Percentiles rank a stretch among this genome's conserved stretches.
Evolutionary conservation across 2,329 filamentous ascomycete species (phyloP).

Genomic region (Aspergillus texensis): DNA sequence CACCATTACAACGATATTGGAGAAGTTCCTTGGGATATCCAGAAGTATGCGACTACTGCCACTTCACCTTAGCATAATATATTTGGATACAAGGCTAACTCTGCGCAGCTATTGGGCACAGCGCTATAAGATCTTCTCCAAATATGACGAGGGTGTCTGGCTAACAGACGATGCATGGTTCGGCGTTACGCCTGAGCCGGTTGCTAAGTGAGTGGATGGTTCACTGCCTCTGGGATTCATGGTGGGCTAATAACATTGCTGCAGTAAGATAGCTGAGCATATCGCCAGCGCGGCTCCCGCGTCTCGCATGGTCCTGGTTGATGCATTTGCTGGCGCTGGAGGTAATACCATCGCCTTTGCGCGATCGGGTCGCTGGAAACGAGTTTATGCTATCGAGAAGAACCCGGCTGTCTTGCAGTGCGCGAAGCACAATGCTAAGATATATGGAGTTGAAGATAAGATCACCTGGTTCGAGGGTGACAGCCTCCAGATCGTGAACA

Average conservation of each 20-base stretch:
- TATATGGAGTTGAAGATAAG: slow-evolving; percentile 77
- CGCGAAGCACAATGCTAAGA: slow-evolving; percentile 84
- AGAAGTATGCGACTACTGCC: slow-evolving; percentile 66
- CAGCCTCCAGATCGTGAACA: slow-evolving; percentile 72
- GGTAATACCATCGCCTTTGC: slow-evolving; percentile 97
- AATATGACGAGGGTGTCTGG: slow-evolving; percentile 83
- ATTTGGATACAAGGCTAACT: not conserved
- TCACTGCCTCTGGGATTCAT: not conserved
- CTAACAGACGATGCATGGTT: slow-evolving; percentile 97
- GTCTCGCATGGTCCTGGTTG: slow-evolving; percentile 70
- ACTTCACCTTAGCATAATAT: slow-evolving; percentile 11
- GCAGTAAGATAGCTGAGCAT: slow-evolving; percentile 74
- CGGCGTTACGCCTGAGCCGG: slow-evolving; percentile 89
- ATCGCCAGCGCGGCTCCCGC: slow-evolving; percentile 59
- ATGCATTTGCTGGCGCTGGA: slow-evolving; percentile 88
- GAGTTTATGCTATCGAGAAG: slow-evolving; percentile 86
- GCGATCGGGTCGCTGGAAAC: slow-evolving; percentile 73
- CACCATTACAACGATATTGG: slow-evolving; percentile 72
- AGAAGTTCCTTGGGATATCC: slow-evolving; percentile 79
- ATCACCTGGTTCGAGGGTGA: slow-evolving; percentile 89
- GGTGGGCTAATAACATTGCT: not conserved
- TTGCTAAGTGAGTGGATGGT: slow-evolving; percentile 68
- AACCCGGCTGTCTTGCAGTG: slow-evolving; percentile 80
- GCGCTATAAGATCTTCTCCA: slow-evolving; percentile 81
- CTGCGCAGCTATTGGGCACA: slow-evolving; percentile 80